These are phyloP conservation scores for Trichoderma sp. DNA, from an alignment of 2,329 filamentous ascomycete species.

Conservation along the genomic window DNA sequence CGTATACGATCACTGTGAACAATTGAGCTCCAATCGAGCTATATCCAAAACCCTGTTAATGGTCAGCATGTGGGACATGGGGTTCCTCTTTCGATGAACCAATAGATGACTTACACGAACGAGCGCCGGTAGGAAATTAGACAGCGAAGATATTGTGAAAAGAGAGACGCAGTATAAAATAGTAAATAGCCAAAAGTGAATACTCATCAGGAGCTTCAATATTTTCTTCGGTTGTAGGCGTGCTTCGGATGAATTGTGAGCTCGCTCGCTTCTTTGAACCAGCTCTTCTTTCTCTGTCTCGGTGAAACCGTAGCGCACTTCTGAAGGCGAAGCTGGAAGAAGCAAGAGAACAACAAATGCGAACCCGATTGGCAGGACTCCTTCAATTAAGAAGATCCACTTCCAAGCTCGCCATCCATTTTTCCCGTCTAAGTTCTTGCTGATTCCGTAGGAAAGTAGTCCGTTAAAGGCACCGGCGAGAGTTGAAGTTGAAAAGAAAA, in stretches of 20 bases:
- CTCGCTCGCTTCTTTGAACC: background rate
- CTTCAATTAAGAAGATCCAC: background rate
- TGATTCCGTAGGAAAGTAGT: background rate
- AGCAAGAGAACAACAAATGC: background rate
- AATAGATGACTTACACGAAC: background rate
- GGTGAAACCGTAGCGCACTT: background rate
- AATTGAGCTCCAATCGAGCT: background rate
- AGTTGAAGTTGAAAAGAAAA: background rate
- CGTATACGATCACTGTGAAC: background rate
- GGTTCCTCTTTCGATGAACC: background rate
- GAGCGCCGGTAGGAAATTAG: background rate
- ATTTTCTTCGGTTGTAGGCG: background rate
- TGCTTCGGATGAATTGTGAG: background rate
- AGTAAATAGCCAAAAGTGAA: background rate
- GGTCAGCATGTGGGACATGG: background rate
- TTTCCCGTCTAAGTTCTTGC: background rate
- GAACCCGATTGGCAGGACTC: background rate
- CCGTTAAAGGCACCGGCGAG: background rate
- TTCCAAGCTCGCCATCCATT: background rate
- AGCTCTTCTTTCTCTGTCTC: background rate
- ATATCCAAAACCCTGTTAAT: background rate
- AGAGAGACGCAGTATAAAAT: background rate
- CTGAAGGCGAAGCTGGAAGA: background rate
- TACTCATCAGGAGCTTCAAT: background rate
- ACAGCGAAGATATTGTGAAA: background rate